These are phyloP conservation scores for Vanilla planifolia DNA, from an alignment of 106 monocot species.

Conservation along the genomic window DNA sequence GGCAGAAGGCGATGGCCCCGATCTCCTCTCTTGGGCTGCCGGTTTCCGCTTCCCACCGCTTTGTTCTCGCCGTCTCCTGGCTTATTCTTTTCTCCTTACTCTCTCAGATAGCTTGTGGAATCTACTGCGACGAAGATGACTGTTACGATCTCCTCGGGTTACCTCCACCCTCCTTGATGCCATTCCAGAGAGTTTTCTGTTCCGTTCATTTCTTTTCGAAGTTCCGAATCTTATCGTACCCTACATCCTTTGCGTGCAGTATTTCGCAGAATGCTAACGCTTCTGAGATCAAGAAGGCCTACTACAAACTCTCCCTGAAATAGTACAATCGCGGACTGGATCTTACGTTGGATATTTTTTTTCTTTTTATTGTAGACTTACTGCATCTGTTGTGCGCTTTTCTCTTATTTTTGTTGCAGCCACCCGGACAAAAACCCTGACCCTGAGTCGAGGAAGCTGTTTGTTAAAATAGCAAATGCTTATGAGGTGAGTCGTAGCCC, in stretches of 20 bases:
- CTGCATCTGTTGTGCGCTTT: background rate
- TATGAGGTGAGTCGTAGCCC: slow-evolving; percentile 55
- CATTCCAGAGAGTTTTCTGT: background rate
- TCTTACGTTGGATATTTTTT: background rate
- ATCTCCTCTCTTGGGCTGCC: background rate
- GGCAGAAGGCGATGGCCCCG: slow-evolving; percentile 2
- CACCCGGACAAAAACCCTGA: slow-evolving; percentile 99
- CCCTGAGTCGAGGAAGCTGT: slow-evolving; percentile 84
- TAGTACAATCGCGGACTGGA: slow-evolving; percentile 28
- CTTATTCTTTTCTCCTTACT: slow-evolving; percentile 23
- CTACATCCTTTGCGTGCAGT: slow-evolving; percentile 19
- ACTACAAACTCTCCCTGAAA: slow-evolving; percentile 99
- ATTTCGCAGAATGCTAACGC: slow-evolving; percentile 80
- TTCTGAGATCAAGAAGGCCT: slow-evolving; percentile 99
- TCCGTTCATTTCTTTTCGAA: background rate
- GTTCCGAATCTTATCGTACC: background rate
- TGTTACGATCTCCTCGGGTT: slow-evolving; percentile 99
- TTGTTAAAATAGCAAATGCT: slow-evolving; percentile 88
- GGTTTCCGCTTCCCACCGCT: background rate
- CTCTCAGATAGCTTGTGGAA: slow-evolving; percentile 22
- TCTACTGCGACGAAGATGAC: slow-evolving; percentile 98
- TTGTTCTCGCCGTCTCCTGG: slow-evolving; percentile 9
- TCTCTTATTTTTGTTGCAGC: slow-evolving; percentile 21
- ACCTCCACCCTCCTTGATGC: background rate
- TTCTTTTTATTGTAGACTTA: background rate